Base-by-base conservation (phyloP, 2,329 filamentous ascomycete species). In the Gliomastix tumulicola region DNA sequence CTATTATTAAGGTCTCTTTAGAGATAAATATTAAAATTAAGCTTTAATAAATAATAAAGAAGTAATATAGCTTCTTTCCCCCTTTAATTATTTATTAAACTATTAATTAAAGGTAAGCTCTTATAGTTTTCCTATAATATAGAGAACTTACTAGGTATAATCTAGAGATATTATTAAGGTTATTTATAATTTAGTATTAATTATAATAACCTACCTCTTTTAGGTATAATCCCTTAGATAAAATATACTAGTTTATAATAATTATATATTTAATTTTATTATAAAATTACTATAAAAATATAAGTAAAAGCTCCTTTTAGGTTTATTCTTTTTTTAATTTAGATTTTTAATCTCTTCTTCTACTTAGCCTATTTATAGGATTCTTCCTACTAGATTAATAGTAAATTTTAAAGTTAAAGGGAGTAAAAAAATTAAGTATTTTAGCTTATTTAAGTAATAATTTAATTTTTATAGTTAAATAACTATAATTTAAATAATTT, bases 371-470 rank as follows among this genome's bases (percentile, higher is more conserved):
- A n/a, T n/a, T n/a, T n/a, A n/a, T n/a, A n/a, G n/a, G n/a, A n/a
- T n/a, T n/a, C n/a, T n/a, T n/a, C n/a, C n/a, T n/a, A n/a, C 16
- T 12, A 23, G 20, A 25, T 17, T 4, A 12, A 19, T 34, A 34
- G 19, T 38, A 34, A 38, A n/a, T 25, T 9, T 25, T 9, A 9
- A 25, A n/a, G 22, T 9, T 22, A 41, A 19, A 30, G n/a, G n/a
- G n/a, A n/a, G n/a, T n/a, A n/a, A n/a, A n/a, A n/a, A n/a, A n/a
- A n/a, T n/a, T n/a, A n/a, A n/a, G n/a, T n/a, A n/a, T n/a, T n/a
- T n/a, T n/a, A 33, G 16, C n/a, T 36, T 35, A 32, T 36, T 19
- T 5, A 36, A 21, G 21, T 41, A 46, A 38, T 41, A 44, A 17
- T 44, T 45, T 25, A 25, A n/a, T n/a, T n/a, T n/a, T 25, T 20